Base-by-base conservation (phyloP, 2,329 filamentous ascomycete genomes). In the Calonectria hongkongensis region DNA sequence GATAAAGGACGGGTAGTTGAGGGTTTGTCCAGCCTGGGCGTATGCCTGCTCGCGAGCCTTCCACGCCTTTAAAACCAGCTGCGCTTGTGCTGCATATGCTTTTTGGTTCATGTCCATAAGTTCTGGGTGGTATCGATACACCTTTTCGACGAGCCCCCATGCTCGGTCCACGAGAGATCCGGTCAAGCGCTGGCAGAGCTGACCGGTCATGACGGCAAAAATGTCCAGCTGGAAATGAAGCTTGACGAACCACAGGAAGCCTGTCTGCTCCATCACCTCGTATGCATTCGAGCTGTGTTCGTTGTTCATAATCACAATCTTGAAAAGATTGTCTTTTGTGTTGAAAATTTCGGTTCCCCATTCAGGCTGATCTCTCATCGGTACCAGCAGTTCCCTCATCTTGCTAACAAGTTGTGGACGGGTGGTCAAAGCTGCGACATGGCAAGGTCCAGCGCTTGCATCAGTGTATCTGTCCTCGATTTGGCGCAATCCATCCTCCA, bases 211-310 rank as follows among this genome's bases (percentile, higher is more conserved):
- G 78, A 89, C 90, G 45, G 88, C 83, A 73, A 91, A 89, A 28
- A 91, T 82, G 68, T 90, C 90, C 60, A 88, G 81, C 76, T 91
- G 89, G 79, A 92, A 90, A 76, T 90, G 87, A 28, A 84, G 82
- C 72, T 86, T 86, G 79, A 87, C 84, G 75, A 88, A 91, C 90
- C 90, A 92, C 13, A 88, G 77, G 78, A 91, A 92, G 1, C 88
- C 87, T 0, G 83, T 84, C 28, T 85, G 82, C 21, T 83, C 81
- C 75, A 87, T 83, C 2, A 84, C 78, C 30, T 84, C 79, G 75
- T 89, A 89, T 15, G 87, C 82, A 10, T 82, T 82, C 12, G 87
- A 79, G 67, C 86, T 86, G 73, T 89, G 85, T 75, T 90, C 88
- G 21, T 86, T 84, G 33, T 86, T 83, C 50, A 86, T 84, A 27